Conservation (phyloP, 257 asterid genomes). For the Handroanthus guayacan region DNA sequence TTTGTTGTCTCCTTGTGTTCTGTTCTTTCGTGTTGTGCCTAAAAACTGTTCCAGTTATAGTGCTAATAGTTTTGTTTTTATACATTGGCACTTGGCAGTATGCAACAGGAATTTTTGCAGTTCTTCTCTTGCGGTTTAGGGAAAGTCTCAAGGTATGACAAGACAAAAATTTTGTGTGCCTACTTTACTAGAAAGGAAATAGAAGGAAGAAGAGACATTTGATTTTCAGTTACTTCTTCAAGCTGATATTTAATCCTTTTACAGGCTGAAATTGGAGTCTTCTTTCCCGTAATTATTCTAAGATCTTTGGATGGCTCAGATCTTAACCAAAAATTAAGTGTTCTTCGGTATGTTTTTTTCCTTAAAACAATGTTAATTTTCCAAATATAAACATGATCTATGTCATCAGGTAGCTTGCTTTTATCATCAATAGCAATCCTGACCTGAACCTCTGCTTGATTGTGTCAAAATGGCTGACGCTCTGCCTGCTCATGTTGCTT, state of each 20-base stretch:
- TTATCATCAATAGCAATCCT: conserved; percentile 28
- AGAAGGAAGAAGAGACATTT: conserved; percentile 7
- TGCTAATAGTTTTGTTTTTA: conserved; percentile 37
- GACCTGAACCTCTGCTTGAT: background rate
- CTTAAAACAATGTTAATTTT: conserved; percentile 29
- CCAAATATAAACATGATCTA: conserved; percentile 23
- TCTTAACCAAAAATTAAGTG: conserved; percentile 75
- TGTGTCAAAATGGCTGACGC: background rate
- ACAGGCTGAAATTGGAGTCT: conserved; percentile 97
- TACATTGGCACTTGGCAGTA: conserved; percentile 55
- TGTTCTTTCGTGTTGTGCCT: conserved; percentile 30
- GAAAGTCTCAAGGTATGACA: conserved; percentile 86
- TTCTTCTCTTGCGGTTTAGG: conserved; percentile 88
- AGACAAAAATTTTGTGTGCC: conserved; percentile 19
- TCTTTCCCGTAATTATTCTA: conserved; percentile 90
- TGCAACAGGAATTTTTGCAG: conserved; percentile 88
- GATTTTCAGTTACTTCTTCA: conserved; percentile 27
- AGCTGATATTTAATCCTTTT: conserved; percentile 40
- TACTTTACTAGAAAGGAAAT: conserved; percentile 30
- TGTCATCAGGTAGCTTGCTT: conserved; percentile 28
- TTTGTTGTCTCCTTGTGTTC: conserved; percentile 30
- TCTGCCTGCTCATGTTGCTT: conserved; percentile 14
- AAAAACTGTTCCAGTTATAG: conserved; percentile 30
- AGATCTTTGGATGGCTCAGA: conserved; percentile 91
- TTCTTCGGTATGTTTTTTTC: conserved; percentile 76